phyloP scores from a whole-genome alignment of 805 yeast species.

The Starmerella floricola region DNA sequence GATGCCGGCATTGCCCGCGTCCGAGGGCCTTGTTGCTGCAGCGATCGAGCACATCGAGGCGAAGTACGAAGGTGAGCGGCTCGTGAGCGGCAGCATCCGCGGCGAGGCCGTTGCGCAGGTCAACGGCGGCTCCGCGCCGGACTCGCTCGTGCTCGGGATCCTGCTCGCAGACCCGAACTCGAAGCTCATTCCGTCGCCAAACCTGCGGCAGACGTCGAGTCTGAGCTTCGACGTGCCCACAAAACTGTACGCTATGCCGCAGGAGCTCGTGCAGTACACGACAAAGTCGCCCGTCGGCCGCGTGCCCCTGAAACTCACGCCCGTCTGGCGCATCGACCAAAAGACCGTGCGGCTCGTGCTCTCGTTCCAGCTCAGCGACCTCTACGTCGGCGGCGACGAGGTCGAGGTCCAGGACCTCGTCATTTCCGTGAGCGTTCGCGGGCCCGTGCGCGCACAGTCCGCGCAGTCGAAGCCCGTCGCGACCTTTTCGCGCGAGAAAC shows the following conservation, averaged over 20 bases:
- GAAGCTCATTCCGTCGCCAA: constrained; percentile 17
- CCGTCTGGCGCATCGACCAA: constrained; percentile 81
- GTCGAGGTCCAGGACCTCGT: constrained; percentile 46
- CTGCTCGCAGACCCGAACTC: constrained; percentile 21
- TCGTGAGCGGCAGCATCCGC: constrained; percentile 47
- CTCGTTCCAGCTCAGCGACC: constrained; percentile 46
- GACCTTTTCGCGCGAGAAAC: constrained; percentile 73
- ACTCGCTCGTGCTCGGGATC: constrained; percentile 15
- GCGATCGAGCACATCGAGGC: constrained; percentile 79
- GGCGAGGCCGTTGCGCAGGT: constrained; percentile 62
- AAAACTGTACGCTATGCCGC: constrained; percentile 37
- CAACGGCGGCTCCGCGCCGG: constrained; percentile 15
- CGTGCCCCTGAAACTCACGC: constrained; percentile 56
- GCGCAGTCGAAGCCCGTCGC: constrained; percentile 91
- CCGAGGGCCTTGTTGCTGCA: constrained; percentile 48
- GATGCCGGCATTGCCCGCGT: constrained; percentile 26
- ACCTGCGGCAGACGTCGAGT: constrained; percentile 16
- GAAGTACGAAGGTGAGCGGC: constrained; percentile 53
- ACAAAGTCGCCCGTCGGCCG: constrained; percentile 35
- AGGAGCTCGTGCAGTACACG: constrained; percentile 54
- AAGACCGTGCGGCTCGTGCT: constrained; percentile 78
- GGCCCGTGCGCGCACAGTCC: constrained; percentile 36
- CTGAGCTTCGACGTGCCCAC: constrained; percentile 23
- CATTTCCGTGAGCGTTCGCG: constrained; percentile 49
- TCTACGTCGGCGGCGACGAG: constrained; percentile 31